Conservation (phyloP, 2,329 filamentous ascomycete species). For the Alternaria conjuncta region DNA sequence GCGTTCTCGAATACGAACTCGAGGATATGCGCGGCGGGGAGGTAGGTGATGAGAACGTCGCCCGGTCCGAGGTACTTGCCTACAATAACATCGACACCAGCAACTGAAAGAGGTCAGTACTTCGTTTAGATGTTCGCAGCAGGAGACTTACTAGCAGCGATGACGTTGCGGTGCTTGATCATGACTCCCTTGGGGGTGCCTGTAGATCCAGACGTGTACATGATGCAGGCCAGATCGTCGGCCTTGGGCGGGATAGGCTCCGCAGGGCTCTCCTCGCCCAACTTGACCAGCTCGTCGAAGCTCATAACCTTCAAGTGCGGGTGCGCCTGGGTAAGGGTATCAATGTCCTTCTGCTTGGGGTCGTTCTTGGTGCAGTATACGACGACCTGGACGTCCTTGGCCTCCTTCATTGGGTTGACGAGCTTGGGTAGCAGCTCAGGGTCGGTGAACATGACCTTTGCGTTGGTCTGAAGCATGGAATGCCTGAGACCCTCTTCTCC, state of each 20-base stretch:
- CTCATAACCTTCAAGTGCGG: slow-evolving; percentile 60
- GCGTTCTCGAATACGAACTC: slow-evolving; percentile 96
- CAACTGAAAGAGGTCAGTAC: slow-evolving; percentile 55
- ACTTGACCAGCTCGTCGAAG: slow-evolving; percentile 62
- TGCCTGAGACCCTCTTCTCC: slow-evolving; percentile 84
- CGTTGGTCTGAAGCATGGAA: slow-evolving; percentile 80
- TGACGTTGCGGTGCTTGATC: slow-evolving; percentile 78
- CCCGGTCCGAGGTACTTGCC: slow-evolving; percentile 77
- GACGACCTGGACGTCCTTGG: slow-evolving; percentile 62
- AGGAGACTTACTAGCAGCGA: slow-evolving; percentile 71
- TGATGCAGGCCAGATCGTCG: slow-evolving; percentile 80
- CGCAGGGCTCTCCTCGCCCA: slow-evolving; percentile 69
- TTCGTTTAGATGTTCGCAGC: neutral
- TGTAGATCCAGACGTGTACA: slow-evolving; percentile 87
- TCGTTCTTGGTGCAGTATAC: slow-evolving; percentile 65
- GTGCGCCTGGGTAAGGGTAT: slow-evolving; percentile 61
- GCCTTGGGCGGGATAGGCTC: slow-evolving; percentile 74
- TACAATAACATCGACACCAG: slow-evolving; percentile 80
- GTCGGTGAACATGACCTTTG: slow-evolving; percentile 85
- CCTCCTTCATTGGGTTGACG: slow-evolving; percentile 61
- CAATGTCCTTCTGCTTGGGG: slow-evolving; percentile 59
- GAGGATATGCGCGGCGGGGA: slow-evolving; percentile 93
- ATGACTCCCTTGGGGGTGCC: slow-evolving; percentile 88
- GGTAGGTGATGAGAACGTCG: slow-evolving; percentile 85
- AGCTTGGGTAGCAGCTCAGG: slow-evolving; percentile 70